Evolutionary conservation across 1,284 basidiomycete species (phyloP).

Genomic region (Puccinia triticina): DNA sequence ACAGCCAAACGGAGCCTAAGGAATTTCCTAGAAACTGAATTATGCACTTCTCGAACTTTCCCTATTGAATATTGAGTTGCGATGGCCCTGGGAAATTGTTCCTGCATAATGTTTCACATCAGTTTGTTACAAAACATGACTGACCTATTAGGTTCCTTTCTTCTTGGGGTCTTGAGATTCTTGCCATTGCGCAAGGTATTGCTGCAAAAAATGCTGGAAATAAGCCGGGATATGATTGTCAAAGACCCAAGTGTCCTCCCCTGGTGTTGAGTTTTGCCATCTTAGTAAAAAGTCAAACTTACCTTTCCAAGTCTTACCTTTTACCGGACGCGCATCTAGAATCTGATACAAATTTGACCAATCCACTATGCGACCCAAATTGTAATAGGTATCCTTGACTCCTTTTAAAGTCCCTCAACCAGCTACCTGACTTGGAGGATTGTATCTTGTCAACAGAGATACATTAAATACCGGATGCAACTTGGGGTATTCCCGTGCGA

Average conservation of each 20-base stretch:
- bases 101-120: no score
- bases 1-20: no score
- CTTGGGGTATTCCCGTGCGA: constrained; percentile 17
- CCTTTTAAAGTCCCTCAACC: neutral
- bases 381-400: neutral
- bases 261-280: neutral
- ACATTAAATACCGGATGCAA: constrained; percentile 10
- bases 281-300: neutral
- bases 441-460: neutral
- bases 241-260: constrained; percentile 9
- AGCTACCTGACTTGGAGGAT: neutral
- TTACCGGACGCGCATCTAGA: neutral
- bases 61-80: no score
- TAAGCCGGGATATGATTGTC: neutral
- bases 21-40: no score
- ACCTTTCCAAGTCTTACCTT: neutral
- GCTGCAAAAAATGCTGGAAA: no score
- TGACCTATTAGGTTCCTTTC: no score
- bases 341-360: neutral
- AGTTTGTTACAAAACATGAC: no score
- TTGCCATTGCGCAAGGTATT: no score
- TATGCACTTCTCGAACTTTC: no score
- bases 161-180: no score
- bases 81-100: no score
- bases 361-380: neutral